These are phyloP conservation scores for Fraxinus ornus DNA, from an alignment of 305 asterid species.

Conservation along the genomic window DNA sequence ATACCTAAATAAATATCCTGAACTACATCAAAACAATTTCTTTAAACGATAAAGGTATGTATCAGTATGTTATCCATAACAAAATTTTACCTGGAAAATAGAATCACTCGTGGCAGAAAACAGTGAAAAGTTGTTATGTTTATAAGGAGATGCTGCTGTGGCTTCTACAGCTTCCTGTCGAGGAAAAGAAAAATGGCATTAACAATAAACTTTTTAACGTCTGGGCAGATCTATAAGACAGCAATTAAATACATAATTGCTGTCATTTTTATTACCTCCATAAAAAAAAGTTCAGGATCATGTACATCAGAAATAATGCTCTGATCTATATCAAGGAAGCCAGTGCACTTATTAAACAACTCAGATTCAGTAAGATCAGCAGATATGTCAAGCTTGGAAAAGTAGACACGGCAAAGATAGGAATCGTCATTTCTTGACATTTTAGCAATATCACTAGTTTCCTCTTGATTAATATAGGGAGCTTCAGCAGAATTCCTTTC, in stretches of 20 bases:
- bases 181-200: slow-evolving; percentile 4
- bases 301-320: slow-evolving; percentile 37
- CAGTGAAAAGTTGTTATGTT: slow-evolving; percentile 37
- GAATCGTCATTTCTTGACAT: slow-evolving; percentile 42
- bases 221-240: neutral
- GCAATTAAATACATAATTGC: slow-evolving; percentile 3
- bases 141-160: slow-evolving; percentile 28
- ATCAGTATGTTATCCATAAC: neutral
- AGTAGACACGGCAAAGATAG: slow-evolving; percentile 48
- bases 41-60: neutral
- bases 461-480: slow-evolving; percentile 33
- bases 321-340: slow-evolving; percentile 46
- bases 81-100: slow-evolving; percentile 67
- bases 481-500: slow-evolving; percentile 44
- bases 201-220: neutral
- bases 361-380: slow-evolving; percentile 78
- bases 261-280: slow-evolving; percentile 61
- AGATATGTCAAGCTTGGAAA: slow-evolving; percentile 84
- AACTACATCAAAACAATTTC: neutral
- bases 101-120: slow-evolving; percentile 58
- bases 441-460: slow-evolving; percentile 30
- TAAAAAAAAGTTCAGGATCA: slow-evolving; percentile 41
- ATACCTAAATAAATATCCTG: neutral
- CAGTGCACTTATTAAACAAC: slow-evolving; percentile 56
- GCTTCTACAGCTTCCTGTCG: slow-evolving; percentile 50